phyloP scores from a whole-genome alignment of 2,329 filamentous ascomycete species.

The Leptographium radiaticola region DNA sequence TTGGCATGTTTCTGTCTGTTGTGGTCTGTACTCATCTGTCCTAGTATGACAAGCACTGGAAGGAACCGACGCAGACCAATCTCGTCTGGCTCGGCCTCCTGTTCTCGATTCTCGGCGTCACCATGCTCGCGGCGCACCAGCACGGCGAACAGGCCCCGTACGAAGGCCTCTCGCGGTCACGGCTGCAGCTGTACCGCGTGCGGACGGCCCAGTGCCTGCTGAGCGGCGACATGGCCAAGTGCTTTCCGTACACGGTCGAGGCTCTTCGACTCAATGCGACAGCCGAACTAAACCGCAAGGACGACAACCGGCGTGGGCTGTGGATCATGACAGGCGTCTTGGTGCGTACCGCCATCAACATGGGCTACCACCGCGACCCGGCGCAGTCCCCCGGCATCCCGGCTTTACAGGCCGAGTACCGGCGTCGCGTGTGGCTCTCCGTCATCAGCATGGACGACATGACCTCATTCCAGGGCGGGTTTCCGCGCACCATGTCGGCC shows the following conservation, averaged over 20 bases:
- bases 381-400: background rate
- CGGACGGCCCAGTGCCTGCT: slow-evolving; percentile 1
- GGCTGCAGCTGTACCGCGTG: background rate
- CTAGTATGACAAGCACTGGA: slow-evolving; percentile 1
- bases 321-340: slow-evolving; percentile 2
- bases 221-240: slow-evolving; percentile 3
- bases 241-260: background rate
- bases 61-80: background rate
- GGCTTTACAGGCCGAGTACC: background rate
- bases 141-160: background rate
- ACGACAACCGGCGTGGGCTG: background rate
- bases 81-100: slow-evolving; percentile 1
- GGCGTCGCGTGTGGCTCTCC: background rate
- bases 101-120: slow-evolving; percentile 1
- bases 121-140: slow-evolving; percentile 1
- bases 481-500: no score
- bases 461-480: no score
- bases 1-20: no score
- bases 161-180: background rate
- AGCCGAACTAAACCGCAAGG: slow-evolving; percentile 2
- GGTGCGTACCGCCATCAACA: background rate
- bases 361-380: slow-evolving; percentile 4
- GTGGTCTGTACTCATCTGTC: background rate
- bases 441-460: background rate
- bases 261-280: slow-evolving; percentile 2